A percentile compares a stretch with the other conserved stretches of the same genome.
These are phyloP conservation scores for Aspergillus sojae DNA, from an alignment of 2,329 filamentous ascomycete species.

Conservation along the genomic window DNA sequence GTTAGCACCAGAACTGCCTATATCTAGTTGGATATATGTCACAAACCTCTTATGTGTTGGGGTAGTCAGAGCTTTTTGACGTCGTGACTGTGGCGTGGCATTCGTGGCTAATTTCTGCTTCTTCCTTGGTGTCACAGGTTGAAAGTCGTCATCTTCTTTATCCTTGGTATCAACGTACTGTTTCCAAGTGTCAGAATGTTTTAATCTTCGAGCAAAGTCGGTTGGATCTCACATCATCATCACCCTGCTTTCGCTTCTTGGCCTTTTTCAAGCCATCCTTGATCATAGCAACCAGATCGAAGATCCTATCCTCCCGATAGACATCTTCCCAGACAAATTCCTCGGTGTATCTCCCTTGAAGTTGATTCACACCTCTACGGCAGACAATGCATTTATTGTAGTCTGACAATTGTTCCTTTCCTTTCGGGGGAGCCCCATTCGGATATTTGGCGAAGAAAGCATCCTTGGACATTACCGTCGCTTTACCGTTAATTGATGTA, in stretches of 20 bases:
- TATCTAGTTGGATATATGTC: slow-evolving; percentile 21
- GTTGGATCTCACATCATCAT: slow-evolving; percentile 39
- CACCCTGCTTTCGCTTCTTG: slow-evolving; percentile 54
- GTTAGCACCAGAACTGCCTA: slow-evolving; percentile 21
- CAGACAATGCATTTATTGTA: slow-evolving; percentile 88
- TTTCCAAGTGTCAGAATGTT: slow-evolving; percentile 10
- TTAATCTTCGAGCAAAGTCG: not conserved
- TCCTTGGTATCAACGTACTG: slow-evolving; percentile 45
- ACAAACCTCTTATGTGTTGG: slow-evolving; percentile 64
- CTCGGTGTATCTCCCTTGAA: slow-evolving; percentile 87
- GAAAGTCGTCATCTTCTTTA: slow-evolving; percentile 33
- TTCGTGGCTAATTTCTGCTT: slow-evolving; percentile 54
- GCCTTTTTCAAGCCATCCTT: slow-evolving; percentile 67
- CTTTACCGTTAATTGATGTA: slow-evolving; percentile 87
- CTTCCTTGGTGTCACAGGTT: slow-evolving; percentile 58
- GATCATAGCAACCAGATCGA: slow-evolving; percentile 67
- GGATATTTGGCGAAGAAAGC: slow-evolving; percentile 72
- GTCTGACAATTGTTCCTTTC: slow-evolving; percentile 61
- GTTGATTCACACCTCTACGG: slow-evolving; percentile 82
- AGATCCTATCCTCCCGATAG: slow-evolving; percentile 68
- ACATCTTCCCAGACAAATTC: slow-evolving; percentile 92
- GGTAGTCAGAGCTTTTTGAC: slow-evolving; percentile 55
- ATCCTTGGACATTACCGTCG: slow-evolving; percentile 73
- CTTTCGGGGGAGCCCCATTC: slow-evolving; percentile 71
- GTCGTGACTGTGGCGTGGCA: slow-evolving; percentile 46